Evolutionary conservation across 108 stramenopile species (phyloP).

Genomic region (Nitzschia sp.): DNA sequence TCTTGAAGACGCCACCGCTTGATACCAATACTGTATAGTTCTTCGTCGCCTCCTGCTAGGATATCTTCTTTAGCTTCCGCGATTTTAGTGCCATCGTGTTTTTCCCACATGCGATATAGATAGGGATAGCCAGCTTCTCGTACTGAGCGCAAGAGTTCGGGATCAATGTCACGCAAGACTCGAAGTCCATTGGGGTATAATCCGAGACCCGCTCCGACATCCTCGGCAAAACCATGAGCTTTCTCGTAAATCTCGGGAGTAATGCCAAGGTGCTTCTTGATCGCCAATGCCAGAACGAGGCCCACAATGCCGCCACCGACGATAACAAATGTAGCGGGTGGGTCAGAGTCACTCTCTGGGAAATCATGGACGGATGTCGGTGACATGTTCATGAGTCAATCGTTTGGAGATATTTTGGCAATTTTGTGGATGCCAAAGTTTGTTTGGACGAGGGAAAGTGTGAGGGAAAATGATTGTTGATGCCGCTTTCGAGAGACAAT

Average conservation of each 20-base stretch:
- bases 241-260: conserved; percentile 32
- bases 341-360: not conserved
- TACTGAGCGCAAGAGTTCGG: conserved; percentile 34
- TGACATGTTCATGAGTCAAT: no score
- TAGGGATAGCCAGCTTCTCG: conserved; percentile 54
- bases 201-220: conserved; percentile 67
- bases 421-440: no score
- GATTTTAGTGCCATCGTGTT: conserved; percentile 67
- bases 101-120: conserved; percentile 59
- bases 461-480: no score
- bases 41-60: conserved; percentile 24
- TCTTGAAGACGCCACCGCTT: conserved; percentile 63
- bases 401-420: no score
- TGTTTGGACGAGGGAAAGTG: no score
- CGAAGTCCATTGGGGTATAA: conserved; percentile 70
- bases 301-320: conserved; percentile 31
- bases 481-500: no score
- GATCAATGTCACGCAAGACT: conserved; percentile 48
- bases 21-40: conserved; percentile 54
- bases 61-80: conserved; percentile 56
- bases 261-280: conserved; percentile 25
- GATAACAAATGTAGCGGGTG: conserved; percentile 9
- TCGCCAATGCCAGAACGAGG: conserved; percentile 20
- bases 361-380: no score
- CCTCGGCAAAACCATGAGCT: conserved; percentile 19